These are phyloP conservation scores for Corrigiola litoralis DNA, from an alignment of 179 eudicot genomes.

Conservation along the genomic window DNA sequence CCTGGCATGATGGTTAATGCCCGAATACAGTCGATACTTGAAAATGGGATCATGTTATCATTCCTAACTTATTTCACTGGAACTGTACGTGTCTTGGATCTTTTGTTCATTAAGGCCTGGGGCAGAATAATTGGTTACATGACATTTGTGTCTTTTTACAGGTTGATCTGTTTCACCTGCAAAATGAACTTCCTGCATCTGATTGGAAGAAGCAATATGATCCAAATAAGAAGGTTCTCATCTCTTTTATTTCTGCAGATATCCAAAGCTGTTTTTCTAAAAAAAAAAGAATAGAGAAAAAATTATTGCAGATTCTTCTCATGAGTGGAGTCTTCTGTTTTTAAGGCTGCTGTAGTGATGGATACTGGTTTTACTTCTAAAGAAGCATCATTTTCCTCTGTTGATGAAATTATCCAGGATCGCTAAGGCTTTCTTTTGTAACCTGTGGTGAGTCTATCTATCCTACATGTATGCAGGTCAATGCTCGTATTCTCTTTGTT, in stretches of 20 bases:
- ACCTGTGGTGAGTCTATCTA: too few species aligned
- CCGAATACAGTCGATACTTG: slow-evolving; percentile 73
- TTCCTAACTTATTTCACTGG: slow-evolving; percentile 92
- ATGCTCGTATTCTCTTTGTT: slow-evolving; percentile 86
- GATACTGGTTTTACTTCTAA: too few species aligned
- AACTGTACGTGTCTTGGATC: slow-evolving; percentile 56
- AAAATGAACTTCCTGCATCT: slow-evolving; percentile 53
- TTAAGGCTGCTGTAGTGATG: too few species aligned
- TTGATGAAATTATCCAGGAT: too few species aligned
- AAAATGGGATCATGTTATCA: slow-evolving; percentile 85
- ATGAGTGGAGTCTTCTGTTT: too few species aligned
- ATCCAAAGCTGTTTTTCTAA: too few species aligned
- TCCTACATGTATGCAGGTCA: slow-evolving; percentile 44
- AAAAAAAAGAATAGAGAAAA: too few species aligned
- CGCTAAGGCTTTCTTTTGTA: too few species aligned
- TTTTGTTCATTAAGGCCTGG: background rate
- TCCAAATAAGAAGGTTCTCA: slow-evolving; percentile 60
- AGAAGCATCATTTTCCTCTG: too few species aligned
- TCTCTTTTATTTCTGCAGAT: too few species aligned
- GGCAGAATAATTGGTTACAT: background rate
- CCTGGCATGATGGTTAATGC: slow-evolving; percentile 99
- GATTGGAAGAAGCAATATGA: slow-evolving; percentile 75
- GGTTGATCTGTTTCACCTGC: slow-evolving; percentile 82
- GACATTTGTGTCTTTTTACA: too few species aligned
- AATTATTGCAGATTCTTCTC: too few species aligned